phyloP scores from a whole-genome alignment of 257 asterid genomes.

The Hygrophila difformis region DNA sequence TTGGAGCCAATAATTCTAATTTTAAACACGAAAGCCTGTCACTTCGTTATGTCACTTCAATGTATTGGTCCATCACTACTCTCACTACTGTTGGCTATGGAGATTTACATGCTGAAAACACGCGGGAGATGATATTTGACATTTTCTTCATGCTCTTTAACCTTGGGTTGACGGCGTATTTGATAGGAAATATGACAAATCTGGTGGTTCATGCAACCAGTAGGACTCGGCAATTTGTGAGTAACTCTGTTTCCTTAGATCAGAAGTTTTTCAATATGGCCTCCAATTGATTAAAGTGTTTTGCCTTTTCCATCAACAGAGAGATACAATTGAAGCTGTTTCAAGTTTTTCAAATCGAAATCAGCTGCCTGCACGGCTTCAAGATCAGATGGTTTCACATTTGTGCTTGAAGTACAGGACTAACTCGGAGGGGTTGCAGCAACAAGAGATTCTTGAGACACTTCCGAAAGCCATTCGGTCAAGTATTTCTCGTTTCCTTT shows the following conservation, averaged over 20 bases:
- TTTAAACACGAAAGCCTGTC: constrained; percentile 26
- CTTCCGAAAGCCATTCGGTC: constrained; percentile 53
- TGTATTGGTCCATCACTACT: constrained; percentile 55
- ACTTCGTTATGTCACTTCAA: constrained; percentile 37
- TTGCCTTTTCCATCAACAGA: constrained; percentile 18
- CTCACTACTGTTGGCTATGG: constrained; percentile 57
- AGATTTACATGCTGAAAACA: constrained; percentile 40
- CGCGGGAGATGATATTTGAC: constrained; percentile 36
- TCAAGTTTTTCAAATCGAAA: constrained; percentile 49
- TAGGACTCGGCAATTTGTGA: constrained; percentile 43
- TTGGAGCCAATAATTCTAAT: constrained; percentile 20
- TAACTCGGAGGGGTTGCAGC: constrained; percentile 51
- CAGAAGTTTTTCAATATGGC: not conserved
- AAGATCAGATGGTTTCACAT: constrained; percentile 56
- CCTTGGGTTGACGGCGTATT: constrained; percentile 39
- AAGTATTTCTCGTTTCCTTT: constrained; percentile 39
- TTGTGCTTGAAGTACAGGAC: constrained; percentile 43
- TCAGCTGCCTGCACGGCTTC: constrained; percentile 40
- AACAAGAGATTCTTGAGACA: constrained; percentile 44
- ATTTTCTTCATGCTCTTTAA: constrained; percentile 40
- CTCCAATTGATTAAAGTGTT: not conserved
- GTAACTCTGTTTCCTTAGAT: constrained; percentile 13
- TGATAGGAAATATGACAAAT: constrained; percentile 55
- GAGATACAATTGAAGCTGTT: constrained; percentile 53
- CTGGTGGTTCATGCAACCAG: constrained; percentile 49